Evolutionary conservation across 306 rosid genomes (phyloP).

Genomic region (Gastrolobium bilobum): DNA sequence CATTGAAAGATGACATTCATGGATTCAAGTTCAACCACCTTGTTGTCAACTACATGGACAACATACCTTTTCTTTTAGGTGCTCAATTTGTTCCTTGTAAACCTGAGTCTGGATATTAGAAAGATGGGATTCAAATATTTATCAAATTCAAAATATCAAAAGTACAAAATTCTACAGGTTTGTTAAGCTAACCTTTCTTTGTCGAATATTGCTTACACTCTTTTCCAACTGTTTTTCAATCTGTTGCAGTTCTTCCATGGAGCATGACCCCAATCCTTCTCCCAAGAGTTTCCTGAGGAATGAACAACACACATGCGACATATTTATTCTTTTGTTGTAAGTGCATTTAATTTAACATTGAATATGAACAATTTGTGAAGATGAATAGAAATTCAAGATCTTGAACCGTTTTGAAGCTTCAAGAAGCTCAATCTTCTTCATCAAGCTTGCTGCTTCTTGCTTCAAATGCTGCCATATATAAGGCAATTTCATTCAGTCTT

Average conservation of each 20-base stretch:
- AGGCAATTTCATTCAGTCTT: slow-evolving; percentile 38
- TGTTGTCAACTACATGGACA: slow-evolving; percentile 8
- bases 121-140: slow-evolving; percentile 4
- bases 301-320: slow-evolving; percentile 13
- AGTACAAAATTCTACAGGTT: background rate
- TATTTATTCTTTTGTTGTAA: background rate
- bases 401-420: slow-evolving; percentile 81
- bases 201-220: slow-evolving; percentile 72
- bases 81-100: slow-evolving; percentile 71
- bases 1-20: background rate
- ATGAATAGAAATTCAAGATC: slow-evolving; percentile 21
- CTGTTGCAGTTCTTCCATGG: slow-evolving; percentile 76
- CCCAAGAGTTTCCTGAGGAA: slow-evolving; percentile 77
- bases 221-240: slow-evolving; percentile 81
- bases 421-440: slow-evolving; percentile 78
- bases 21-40: slow-evolving; percentile 6
- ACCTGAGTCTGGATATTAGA: slow-evolving; percentile 69
- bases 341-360: slow-evolving; percentile 8
- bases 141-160: background rate
- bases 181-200: slow-evolving; percentile 73
- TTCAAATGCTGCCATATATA: slow-evolving; percentile 68
- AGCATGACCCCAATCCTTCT: slow-evolving; percentile 75
- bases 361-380: background rate
- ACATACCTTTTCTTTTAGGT: slow-evolving; percentile 76
- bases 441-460: slow-evolving; percentile 74